Evolutionary conservation across 2,329 filamentous ascomycete genomes (phyloP).

Genomic region (Ophiostoma novo-ulmi): DNA sequence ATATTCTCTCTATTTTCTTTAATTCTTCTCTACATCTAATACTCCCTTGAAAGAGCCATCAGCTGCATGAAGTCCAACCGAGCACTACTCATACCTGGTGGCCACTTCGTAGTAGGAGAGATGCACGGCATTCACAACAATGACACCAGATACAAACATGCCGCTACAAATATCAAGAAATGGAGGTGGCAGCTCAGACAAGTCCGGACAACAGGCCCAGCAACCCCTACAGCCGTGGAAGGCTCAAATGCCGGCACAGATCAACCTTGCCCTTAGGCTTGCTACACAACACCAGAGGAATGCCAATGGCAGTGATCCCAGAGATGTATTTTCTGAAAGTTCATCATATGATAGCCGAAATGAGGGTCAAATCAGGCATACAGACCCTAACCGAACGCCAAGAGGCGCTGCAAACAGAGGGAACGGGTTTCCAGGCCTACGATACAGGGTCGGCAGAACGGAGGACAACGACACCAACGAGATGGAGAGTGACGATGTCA

Average conservation of each 20-base stretch:
- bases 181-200: background rate
- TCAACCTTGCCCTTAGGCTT: background rate
- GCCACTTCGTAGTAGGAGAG: background rate
- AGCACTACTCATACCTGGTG: background rate
- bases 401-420: background rate
- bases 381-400: background rate
- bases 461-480: background rate
- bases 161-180: background rate
- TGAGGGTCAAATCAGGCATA: background rate
- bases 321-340: background rate
- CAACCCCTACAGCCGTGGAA: background rate
- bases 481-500: background rate
- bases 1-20: background rate
- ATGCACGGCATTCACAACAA: background rate
- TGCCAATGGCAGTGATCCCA: background rate
- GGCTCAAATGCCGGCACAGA: background rate
- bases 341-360: background rate
- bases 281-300: background rate
- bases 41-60: background rate
- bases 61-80: background rate
- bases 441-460: background rate
- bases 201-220: background rate
- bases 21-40: background rate
- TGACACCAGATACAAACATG: background rate
- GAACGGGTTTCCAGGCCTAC: background rate